These are phyloP conservation scores for Haplosporangium sp. DNA, from an alignment of 371 early-diverging fungal genomes.

Conservation along the genomic window DNA sequence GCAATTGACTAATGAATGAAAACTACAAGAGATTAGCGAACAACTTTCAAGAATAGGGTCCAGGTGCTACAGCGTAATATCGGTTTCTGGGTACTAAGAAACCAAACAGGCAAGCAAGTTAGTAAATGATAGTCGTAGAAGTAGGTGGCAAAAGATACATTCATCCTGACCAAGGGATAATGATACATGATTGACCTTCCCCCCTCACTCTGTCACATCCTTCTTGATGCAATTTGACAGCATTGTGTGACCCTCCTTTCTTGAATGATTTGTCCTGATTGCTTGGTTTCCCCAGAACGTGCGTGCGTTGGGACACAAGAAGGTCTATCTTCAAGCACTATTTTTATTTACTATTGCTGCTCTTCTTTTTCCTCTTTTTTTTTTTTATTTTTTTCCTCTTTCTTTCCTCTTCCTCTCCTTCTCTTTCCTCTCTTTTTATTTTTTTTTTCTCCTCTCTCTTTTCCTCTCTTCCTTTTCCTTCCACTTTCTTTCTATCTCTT, in stretches of 20 bases:
- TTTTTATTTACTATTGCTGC: not conserved
- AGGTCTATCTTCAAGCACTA: not conserved
- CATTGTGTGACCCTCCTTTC: not conserved
- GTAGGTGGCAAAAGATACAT: not conserved
- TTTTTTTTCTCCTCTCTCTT: conserved; percentile 1
- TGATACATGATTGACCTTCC: not conserved
- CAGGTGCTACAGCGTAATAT: not conserved
- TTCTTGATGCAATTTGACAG: not conserved
- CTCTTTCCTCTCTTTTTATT: not conserved
- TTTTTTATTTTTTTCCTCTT: not conserved
- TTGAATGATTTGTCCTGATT: conserved; percentile 11
- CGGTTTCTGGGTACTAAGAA: not conserved
- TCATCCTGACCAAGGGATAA: not conserved
- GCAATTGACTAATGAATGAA: not conserved
- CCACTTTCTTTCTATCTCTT: not conserved
- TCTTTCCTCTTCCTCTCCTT: not conserved
- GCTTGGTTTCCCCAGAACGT: conserved; percentile 21
- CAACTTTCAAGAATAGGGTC: not conserved
- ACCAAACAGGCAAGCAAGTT: no score
- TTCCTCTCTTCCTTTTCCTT: not conserved
- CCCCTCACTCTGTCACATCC: not conserved
- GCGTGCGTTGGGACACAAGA: not conserved
- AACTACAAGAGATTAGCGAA: not conserved
- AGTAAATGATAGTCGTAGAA: no score
- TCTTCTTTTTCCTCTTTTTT: not conserved